A percentile compares a stretch with the other conserved stretches of the same genome.
phyloP scores from a whole-genome alignment of 371 early-diverging fungal species.

The Rhizopus stolonifer region DNA sequence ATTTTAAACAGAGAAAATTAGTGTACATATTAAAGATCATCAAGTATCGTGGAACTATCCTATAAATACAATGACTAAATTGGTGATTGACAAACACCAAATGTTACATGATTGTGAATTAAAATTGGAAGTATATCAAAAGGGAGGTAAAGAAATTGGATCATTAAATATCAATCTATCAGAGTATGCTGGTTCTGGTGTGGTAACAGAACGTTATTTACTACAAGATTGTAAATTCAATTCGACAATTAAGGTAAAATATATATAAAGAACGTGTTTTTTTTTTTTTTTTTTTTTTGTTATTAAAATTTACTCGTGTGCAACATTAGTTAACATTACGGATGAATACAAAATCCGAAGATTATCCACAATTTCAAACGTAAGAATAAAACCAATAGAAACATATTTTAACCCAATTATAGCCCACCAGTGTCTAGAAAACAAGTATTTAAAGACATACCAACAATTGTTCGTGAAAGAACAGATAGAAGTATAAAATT shows the following conservation, averaged over 20 bases:
- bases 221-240: slow-evolving; percentile 47
- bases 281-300: neutral
- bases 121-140: slow-evolving; percentile 54
- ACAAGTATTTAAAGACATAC: slow-evolving; percentile 28
- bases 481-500: slow-evolving; percentile 8
- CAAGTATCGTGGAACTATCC: slow-evolving; percentile 51
- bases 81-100: slow-evolving; percentile 59
- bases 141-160: slow-evolving; percentile 55
- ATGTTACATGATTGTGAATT: slow-evolving; percentile 61
- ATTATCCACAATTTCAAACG: slow-evolving; percentile 38
- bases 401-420: slow-evolving; percentile 1
- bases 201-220: slow-evolving; percentile 34
- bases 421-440: slow-evolving; percentile 27
- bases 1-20: slow-evolving; percentile 12
- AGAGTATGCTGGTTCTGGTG: slow-evolving; percentile 40
- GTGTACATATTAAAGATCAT: slow-evolving; percentile 58
- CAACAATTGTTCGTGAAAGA: slow-evolving; percentile 25
- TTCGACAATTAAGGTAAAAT: slow-evolving; percentile 46
- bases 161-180: slow-evolving; percentile 45
- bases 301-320: no score
- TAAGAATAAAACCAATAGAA: slow-evolving; percentile 8
- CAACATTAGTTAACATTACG: slow-evolving; percentile 41
- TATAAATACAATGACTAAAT: slow-evolving; percentile 35
- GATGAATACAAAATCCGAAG: slow-evolving; percentile 44
- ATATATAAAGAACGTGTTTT: slow-evolving; percentile 6